Evolutionary conservation across 106 monocot species (phyloP), one percentile per base, ranked within the genome.

Genomic region (Acorus gramineus): DNA sequence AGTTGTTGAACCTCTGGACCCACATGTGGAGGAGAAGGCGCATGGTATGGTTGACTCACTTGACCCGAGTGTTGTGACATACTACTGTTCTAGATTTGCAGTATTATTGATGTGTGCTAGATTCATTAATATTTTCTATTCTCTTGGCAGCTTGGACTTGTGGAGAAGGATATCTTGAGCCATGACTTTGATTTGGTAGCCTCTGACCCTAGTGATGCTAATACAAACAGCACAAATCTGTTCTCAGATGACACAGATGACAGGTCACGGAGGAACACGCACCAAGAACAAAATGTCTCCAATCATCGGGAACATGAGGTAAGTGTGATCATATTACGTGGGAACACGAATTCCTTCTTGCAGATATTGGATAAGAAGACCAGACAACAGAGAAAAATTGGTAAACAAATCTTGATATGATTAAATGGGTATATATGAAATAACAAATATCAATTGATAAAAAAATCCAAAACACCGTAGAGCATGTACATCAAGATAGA

Each of bases 21-120:
- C 87, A 87, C 72, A 73, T 84, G 80, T 87, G 87, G 87, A 74
- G 83, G 46, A 72, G 83, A 64, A 63, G 87, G 46, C 80, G 80
- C 65, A 87, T 76, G 87, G 84, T 84, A 50, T 66, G 56, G 52
- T 10, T 46, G 14, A 49, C 57, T 71, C 44, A 43, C 44, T 28
- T 28, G 28, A 28, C 28, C 28, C 28, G 28, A 59, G 53, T 49
- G 60, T 0, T 4, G 14, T 57, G 43, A 47, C 60, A 28, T 45
- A 46, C 5, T 46, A 45, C 9, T 45, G 8, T 63, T 64, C 14
- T 6, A 14, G 47, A 56, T 42, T 50, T 42, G 8, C 14, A 46
- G 46, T 14, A 28, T n/a, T 2, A 46, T 8, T 47, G 8, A 62
- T 2, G 47, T 4, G 62, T 62, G 46, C 4, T 62, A 6, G n/a